Percentiles rank a stretch among this genome's conserved stretches.
phyloP scores from a whole-genome alignment of 768 basidiomycete species.

The Boletus eberwhitei region DNA sequence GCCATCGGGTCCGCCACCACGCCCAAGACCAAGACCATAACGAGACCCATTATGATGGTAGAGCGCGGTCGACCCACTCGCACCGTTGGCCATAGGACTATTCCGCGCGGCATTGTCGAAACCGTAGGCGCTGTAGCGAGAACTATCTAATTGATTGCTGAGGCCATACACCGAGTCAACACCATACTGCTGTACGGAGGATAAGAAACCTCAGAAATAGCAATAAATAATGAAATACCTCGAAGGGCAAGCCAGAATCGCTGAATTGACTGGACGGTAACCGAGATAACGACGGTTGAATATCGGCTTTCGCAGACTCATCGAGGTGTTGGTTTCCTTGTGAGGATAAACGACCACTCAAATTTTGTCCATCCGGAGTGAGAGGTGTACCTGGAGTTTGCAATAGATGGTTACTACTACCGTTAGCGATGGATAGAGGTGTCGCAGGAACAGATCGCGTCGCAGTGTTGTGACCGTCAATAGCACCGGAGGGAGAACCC shows the following conservation, averaged over 20 bases:
- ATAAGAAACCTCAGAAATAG: constrained; percentile 7
- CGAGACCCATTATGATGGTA: constrained; percentile 77
- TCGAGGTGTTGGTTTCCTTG: constrained; percentile 42
- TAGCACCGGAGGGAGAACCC: constrained; percentile 64
- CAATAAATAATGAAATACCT: constrained; percentile 39
- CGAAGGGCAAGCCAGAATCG: constrained; percentile 49
- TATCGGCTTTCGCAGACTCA: constrained; percentile 51
- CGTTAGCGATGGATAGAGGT: constrained; percentile 55
- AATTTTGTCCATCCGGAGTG: constrained; percentile 53
- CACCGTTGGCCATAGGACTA: constrained; percentile 32
- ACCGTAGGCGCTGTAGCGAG: constrained; percentile 56
- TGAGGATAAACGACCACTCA: constrained; percentile 63
- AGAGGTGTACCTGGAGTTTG: constrained; percentile 66
- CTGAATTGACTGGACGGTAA: constrained; percentile 60
- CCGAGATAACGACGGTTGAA: constrained; percentile 73
- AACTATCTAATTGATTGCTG: constrained; percentile 47
- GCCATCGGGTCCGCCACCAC: constrained; percentile 54
- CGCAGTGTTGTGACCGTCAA: constrained; percentile 57
- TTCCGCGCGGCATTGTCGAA: constrained; percentile 48
- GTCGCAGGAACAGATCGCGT: constrained; percentile 85
- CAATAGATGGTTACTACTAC: constrained; percentile 44
- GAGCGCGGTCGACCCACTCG: constrained; percentile 67
- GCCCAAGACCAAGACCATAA: constrained; percentile 66
- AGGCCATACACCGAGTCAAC: constrained; percentile 52
- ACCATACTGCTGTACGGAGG: constrained; percentile 45